Conservation (phyloP, 2,329 filamentous ascomycete genomes). For the Phyllosticta capitalensis region DNA sequence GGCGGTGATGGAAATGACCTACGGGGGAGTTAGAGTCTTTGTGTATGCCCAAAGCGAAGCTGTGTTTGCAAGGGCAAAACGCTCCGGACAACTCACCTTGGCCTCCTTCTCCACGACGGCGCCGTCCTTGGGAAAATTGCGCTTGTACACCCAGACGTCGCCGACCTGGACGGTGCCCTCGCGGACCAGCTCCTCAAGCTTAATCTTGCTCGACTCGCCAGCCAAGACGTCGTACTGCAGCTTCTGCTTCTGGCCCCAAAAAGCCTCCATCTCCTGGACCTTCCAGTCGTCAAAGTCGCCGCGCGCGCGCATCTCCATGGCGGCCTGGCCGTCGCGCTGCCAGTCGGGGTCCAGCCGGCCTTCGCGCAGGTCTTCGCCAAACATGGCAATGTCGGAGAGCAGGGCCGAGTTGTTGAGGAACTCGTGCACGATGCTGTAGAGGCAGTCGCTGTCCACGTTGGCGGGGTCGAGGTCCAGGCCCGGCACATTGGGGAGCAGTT, state of each 20-base stretch:
- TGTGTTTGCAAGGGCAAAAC: neutral
- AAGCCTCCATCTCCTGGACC: constrained; percentile 44
- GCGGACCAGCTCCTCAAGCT: constrained; percentile 13
- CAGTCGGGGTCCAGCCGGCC: constrained; percentile 50
- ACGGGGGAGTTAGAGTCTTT: neutral
- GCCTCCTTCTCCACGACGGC: constrained; percentile 13
- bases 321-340: constrained; percentile 45
- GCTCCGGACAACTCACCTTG: neutral
- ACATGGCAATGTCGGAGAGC: constrained; percentile 44
- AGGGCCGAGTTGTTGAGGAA: constrained; percentile 35
- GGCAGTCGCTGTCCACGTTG: neutral
- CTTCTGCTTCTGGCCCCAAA: constrained; percentile 48
- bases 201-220: constrained; percentile 34
- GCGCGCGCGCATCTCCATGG: constrained; percentile 40
- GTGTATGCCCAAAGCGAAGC: neutral
- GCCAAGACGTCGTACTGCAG: constrained; percentile 20
- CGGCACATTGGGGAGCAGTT: neutral
- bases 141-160: constrained; percentile 12
- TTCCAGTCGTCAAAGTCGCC: constrained; percentile 51
- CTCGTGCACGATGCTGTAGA: constrained; percentile 11
- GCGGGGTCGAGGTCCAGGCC: neutral
- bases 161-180: constrained; percentile 10
- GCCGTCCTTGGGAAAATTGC: neutral
- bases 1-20: constrained; percentile 6
- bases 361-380: constrained; percentile 45